Base-by-base conservation (phyloP, 2,329 filamentous ascomycete species). In the Diaporthe nobilis region DNA sequence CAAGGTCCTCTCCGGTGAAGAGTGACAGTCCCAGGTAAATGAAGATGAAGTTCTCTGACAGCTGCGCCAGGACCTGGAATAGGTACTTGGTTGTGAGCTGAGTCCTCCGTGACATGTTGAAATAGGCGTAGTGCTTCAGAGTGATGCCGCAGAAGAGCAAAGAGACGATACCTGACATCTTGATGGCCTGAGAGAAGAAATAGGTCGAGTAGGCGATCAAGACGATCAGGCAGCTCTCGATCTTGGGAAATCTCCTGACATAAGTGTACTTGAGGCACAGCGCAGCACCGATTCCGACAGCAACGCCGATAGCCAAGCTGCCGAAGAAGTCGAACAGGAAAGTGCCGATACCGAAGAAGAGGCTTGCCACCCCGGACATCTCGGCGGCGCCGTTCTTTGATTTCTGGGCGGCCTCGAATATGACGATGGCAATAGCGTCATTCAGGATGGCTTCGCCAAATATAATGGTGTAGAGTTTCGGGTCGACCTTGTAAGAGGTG, bases 11-110 rank as follows among this genome's bases (percentile, higher is more conserved):
- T 80, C 98, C 96, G 4, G 97, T 98, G 84, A 99, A 98, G 39
- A 99, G 89, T 0, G 97, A 97, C 4, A 99, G 88, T 8, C 97
- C 97, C 0, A 99, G 91, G 82, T 99, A 99, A 84, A 99, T 99
- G 87, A 99, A 99, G 85, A 99, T 99, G 83, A 99, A 99, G 85
- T 99, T 99, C 86, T 99, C 97, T 0, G 96, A 98, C 61, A 99
- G 86, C 84, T 99, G 97, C 4, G 97, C 95, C 80, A 97, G 93
- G 77, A 98, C 93, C 83, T 98, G 95, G 86, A 99, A 99, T 75
- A 98, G 90, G 85, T 98, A 99, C 84, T 99, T 99, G 71, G 97
- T 99, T 22, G 97, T 98, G 78, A 99, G 92, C 83, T 99, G 97
- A 1, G 97, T 98, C 77, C 97, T 93, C 67, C 97, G 93, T 42